phyloP scores from a whole-genome alignment of 2,329 filamentous ascomycete genomes.

The Colletotrichum higginsianum region DNA sequence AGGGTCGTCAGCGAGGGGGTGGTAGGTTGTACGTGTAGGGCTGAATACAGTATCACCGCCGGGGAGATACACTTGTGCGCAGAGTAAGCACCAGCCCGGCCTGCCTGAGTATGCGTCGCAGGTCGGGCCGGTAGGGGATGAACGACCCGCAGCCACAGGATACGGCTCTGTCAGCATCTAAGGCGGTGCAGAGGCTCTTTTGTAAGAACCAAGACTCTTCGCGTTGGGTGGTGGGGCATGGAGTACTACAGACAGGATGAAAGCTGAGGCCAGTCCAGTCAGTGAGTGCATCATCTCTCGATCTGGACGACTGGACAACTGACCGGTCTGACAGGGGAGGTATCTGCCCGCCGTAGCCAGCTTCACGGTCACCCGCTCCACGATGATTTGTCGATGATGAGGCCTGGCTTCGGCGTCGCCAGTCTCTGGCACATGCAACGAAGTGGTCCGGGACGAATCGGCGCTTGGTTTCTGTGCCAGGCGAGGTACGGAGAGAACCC shows the following conservation, averaged over 20 bases:
- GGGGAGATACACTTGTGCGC: conserved; percentile 12
- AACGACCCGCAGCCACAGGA: conserved; percentile 28
- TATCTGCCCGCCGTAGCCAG: conserved; percentile 16
- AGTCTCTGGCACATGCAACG: background rate
- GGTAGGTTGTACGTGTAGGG: conserved; percentile 28
- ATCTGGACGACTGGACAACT: conserved; percentile 1
- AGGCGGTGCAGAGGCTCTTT: conserved; percentile 32
- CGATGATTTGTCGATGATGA: conserved; percentile 20
- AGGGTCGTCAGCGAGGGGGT: conserved; percentile 13
- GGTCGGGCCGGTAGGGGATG: conserved; percentile 24
- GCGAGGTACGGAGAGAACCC: conserved; percentile 7
- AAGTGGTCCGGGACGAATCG: conserved; percentile 13
- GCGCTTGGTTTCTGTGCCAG: conserved; percentile 9
- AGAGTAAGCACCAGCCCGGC: conserved; percentile 39
- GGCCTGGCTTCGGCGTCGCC: conserved; percentile 9
- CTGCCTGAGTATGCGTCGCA: conserved; percentile 38
- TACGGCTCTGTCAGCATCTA: conserved; percentile 33
- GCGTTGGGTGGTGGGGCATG: conserved; percentile 22
- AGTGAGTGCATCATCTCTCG: background rate
- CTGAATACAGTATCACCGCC: conserved; percentile 19
- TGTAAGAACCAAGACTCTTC: conserved; percentile 16
- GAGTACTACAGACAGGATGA: background rate
- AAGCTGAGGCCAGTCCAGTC: conserved; percentile 16
- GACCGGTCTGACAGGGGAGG: conserved; percentile 16
- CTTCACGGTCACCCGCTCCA: conserved; percentile 23